phyloP scores from a whole-genome alignment of 1,284 basidiomycete species.

The Microbotryum violaceum region DNA sequence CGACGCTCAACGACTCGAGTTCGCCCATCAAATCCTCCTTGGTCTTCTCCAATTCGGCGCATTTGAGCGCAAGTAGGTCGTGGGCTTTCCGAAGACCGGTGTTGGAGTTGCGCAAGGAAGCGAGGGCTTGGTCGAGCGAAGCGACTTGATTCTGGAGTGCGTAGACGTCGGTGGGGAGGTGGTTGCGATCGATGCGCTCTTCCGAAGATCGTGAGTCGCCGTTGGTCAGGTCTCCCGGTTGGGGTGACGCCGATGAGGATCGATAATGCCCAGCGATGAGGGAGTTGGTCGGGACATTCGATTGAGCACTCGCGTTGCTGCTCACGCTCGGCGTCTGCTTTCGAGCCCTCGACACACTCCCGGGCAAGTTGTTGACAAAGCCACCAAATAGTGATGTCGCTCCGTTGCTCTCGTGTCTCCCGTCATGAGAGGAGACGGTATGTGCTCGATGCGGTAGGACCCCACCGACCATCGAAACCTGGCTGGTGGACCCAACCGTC shows the following conservation, averaged over 20 bases:
- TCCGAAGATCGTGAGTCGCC: too few relatives aligned
- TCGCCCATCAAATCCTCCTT: conserved; percentile 34
- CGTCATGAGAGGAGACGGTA: too few relatives aligned
- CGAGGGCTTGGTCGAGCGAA: conserved; percentile 9
- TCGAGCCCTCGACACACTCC: too few relatives aligned
- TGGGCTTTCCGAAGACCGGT: conserved; percentile 6
- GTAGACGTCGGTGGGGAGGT: conserved; percentile 6
- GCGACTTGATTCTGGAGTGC: conserved; percentile 15
- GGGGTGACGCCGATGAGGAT: too few relatives aligned
- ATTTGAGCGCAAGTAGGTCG: conserved; percentile 23
- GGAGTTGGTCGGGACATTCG: neutral
- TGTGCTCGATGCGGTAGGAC: too few relatives aligned
- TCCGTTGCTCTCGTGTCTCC: too few relatives aligned
- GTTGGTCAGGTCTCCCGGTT: neutral
- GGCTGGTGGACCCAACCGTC: too few relatives aligned
- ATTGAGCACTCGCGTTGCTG: neutral
- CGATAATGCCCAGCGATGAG: neutral
- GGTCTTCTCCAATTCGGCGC: conserved; percentile 30
- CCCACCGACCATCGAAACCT: too few relatives aligned
- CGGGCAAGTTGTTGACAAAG: too few relatives aligned
- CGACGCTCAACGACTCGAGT: conserved; percentile 35
- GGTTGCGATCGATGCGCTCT: too few relatives aligned
- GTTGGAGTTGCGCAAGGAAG: neutral
- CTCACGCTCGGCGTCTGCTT: neutral
- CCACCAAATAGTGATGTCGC: too few relatives aligned